Evolutionary conservation across 352 stramenopile genomes (phyloP).

Genomic region (Thalassiosira livingstoniorum): DNA sequence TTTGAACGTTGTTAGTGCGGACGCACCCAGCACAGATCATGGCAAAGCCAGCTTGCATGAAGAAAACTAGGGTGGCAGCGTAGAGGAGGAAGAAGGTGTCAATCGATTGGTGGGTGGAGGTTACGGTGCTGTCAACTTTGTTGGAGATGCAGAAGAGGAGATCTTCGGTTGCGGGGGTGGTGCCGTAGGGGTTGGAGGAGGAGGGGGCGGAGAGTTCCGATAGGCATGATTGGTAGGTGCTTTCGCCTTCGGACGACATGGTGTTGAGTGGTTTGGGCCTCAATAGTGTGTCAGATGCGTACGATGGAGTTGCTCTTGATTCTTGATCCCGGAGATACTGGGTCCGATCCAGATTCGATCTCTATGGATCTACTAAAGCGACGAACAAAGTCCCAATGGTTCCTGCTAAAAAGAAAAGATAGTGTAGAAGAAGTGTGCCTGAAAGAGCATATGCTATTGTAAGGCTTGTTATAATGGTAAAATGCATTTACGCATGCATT

Average conservation of each 20-base stretch:
- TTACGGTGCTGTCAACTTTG: slow-evolving; percentile 7
- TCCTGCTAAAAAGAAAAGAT: too few species aligned
- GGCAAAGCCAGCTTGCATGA: slow-evolving; percentile 85
- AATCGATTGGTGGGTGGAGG: slow-evolving; percentile 26
- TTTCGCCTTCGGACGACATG: slow-evolving; percentile 17
- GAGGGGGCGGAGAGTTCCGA: slow-evolving; percentile 1
- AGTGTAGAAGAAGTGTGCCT: too few species aligned
- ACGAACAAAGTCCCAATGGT: too few species aligned
- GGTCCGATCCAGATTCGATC: too few species aligned
- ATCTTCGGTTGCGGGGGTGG: slow-evolving; percentile 13
- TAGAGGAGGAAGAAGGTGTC: slow-evolving; percentile 75
- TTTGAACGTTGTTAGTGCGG: slow-evolving; percentile 86
- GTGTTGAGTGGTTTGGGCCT: background rate
- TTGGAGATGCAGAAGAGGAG: slow-evolving; percentile 39
- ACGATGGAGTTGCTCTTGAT: background rate
- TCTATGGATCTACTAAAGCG: too few species aligned
- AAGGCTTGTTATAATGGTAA: too few species aligned
- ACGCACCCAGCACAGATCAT: slow-evolving; percentile 84
- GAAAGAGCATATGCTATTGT: too few species aligned
- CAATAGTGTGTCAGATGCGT: background rate
- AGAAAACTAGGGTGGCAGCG: slow-evolving; percentile 73
- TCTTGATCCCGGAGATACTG: background rate
- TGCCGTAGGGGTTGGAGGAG: background rate
- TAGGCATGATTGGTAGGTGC: slow-evolving; percentile 27
- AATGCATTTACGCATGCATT: too few species aligned